Conservation (phyloP, 2,329 filamentous ascomycete species). For the Metarhizium rileyi region DNA sequence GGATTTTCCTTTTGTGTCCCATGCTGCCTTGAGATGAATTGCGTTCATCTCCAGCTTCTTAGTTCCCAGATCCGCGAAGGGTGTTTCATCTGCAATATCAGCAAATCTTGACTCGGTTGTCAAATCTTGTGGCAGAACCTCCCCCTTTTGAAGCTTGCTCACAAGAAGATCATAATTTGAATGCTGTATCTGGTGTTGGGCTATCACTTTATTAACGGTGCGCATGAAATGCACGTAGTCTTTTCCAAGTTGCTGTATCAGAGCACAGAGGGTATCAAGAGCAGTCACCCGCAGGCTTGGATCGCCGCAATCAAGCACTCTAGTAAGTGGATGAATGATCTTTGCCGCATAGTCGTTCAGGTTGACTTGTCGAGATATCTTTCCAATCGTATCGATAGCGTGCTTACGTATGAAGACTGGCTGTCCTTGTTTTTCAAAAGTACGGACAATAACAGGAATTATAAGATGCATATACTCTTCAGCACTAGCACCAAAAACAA, state of each 20-base stretch:
- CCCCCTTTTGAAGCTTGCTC: constrained; percentile 86
- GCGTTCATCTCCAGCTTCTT: constrained; percentile 98
- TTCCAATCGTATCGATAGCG: constrained; percentile 90
- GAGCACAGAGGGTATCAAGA: constrained; percentile 84
- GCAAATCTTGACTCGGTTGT: constrained; percentile 76
- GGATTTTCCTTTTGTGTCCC: constrained; percentile 94
- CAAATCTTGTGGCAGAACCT: constrained; percentile 88
- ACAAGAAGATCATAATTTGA: constrained; percentile 88
- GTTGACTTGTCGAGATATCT: constrained; percentile 91
- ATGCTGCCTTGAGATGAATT: constrained; percentile 91
- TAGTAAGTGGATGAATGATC: constrained; percentile 86
- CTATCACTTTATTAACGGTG: constrained; percentile 81
- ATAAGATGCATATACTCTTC: constrained; percentile 99
- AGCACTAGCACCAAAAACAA: constrained; percentile 89
- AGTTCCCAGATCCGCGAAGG: constrained; percentile 72
- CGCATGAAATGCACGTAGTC: constrained; percentile 93
- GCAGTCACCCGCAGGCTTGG: constrained; percentile 67
- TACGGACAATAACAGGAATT: constrained; percentile 85
- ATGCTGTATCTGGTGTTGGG: constrained; percentile 72
- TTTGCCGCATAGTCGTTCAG: constrained; percentile 93
- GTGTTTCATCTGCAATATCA: constrained; percentile 68
- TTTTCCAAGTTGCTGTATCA: constrained; percentile 91
- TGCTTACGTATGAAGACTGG: constrained; percentile 71
- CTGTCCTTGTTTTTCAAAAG: constrained; percentile 84
- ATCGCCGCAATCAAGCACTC: constrained; percentile 68